Conservation (phyloP, 2,329 filamentous ascomycete genomes). For the Ceratocystis papillata region DNA sequence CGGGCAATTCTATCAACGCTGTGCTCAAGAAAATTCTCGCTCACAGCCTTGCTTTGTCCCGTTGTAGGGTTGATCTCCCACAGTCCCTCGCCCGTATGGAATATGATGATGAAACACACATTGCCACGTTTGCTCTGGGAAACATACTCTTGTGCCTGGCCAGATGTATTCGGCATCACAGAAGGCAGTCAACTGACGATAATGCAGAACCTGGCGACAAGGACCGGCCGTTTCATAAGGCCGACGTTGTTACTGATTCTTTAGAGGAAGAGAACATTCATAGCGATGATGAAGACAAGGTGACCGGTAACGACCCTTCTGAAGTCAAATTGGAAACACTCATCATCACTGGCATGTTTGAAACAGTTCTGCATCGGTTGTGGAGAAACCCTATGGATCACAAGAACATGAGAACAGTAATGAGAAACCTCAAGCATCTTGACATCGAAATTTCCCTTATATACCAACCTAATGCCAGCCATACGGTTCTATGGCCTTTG, state of each 20-base stretch:
- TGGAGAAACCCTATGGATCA: slow-evolving; percentile 44
- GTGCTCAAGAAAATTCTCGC: neutral
- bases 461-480: neutral
- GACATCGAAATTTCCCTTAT: slow-evolving; percentile 33
- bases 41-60: neutral
- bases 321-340: neutral
- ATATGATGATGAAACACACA: neutral
- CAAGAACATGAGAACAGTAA: slow-evolving; percentile 37
- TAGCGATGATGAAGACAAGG: neutral
- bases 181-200: neutral
- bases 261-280: neutral
- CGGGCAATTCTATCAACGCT: neutral
- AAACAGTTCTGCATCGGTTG: slow-evolving; percentile 28
- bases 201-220: neutral
- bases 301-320: neutral
- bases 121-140: neutral
- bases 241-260: neutral
- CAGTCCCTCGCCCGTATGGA: neutral
- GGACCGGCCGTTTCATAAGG: neutral
- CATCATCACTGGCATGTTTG: neutral
- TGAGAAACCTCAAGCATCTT: slow-evolving; percentile 37
- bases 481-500: neutral
- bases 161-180: neutral
- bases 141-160: neutral
- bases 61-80: neutral